These are phyloP conservation scores for Mycena indigotica DNA, from an alignment of 768 basidiomycete species.

Conservation along the genomic window DNA sequence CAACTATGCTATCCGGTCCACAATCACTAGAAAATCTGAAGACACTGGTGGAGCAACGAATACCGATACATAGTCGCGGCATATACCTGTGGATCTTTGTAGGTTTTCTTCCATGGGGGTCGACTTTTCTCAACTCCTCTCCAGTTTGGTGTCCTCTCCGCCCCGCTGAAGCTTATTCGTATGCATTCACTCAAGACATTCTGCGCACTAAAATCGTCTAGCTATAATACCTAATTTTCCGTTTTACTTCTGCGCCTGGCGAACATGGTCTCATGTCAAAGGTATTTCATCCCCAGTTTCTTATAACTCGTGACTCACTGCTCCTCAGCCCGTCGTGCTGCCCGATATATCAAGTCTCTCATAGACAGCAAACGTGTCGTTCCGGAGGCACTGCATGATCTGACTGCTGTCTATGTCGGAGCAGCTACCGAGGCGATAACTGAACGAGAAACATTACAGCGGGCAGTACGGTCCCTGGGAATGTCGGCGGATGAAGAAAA, in stretches of 20 bases:
- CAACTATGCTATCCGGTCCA: slow-evolving; percentile 14
- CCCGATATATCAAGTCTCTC: slow-evolving; percentile 10
- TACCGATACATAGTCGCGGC: slow-evolving; percentile 15
- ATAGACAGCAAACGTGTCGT: slow-evolving; percentile 13
- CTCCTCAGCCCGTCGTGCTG: slow-evolving; percentile 13
- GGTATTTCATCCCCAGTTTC: slow-evolving; percentile 29
- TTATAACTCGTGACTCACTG: neutral
- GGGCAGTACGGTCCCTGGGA: neutral
- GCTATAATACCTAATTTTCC: slow-evolving; percentile 60
- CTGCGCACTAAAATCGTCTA: slow-evolving; percentile 18
- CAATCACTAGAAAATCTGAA: slow-evolving; percentile 17
- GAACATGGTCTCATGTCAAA: slow-evolving; percentile 56
- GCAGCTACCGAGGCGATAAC: neutral
- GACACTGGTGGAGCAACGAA: slow-evolving; percentile 16
- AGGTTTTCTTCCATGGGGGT: neutral
- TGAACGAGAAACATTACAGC: slow-evolving; percentile 3
- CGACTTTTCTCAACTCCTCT: neutral
- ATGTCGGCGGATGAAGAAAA: slow-evolving; percentile 14
- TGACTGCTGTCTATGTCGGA: slow-evolving; percentile 7
- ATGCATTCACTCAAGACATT: slow-evolving; percentile 19
- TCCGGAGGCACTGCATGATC: slow-evolving; percentile 4
- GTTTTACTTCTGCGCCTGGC: slow-evolving; percentile 60
- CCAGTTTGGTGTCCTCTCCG: slow-evolving; percentile 46
- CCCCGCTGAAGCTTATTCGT: slow-evolving; percentile 55
- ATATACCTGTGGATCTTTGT: slow-evolving; percentile 15